phyloP scores from a whole-genome alignment of 306 rosid species.

The Cyclanthera cordifolia region DNA sequence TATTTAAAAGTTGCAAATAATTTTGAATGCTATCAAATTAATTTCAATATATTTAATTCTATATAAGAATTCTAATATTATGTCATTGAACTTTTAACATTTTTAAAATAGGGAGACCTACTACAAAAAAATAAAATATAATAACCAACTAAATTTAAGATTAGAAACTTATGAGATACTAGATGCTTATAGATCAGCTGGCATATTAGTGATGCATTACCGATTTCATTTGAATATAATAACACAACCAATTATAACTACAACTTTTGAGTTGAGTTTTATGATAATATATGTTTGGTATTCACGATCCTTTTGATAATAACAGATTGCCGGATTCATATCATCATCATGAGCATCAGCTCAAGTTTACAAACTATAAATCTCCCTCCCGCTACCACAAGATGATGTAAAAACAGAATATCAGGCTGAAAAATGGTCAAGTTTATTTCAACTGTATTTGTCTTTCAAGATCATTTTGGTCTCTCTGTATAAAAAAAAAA shows the following conservation, averaged over 20 bases:
- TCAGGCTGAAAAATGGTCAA: not conserved
- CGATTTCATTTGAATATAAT: slow-evolving; percentile 2
- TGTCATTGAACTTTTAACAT: too few species aligned
- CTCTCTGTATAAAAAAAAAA: too few species aligned
- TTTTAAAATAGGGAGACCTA: too few species aligned
- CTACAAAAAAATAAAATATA: too few species aligned
- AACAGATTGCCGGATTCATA: not conserved
- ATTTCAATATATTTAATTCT: too few species aligned
- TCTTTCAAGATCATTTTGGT: not conserved
- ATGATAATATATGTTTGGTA: not conserved
- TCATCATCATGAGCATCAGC: not conserved
- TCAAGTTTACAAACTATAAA: not conserved
- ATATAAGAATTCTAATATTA: too few species aligned
- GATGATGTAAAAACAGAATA: slow-evolving; percentile 5
- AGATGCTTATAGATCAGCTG: too few species aligned
- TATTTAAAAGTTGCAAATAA: too few species aligned
- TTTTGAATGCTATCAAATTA: too few species aligned
- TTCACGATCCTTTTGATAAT: not conserved
- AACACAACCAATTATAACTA: not conserved
- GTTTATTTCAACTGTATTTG: not conserved
- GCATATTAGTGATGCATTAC: too few species aligned
- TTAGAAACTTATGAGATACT: too few species aligned
- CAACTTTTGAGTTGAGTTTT: not conserved
- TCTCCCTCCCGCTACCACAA: not conserved
- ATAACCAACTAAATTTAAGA: too few species aligned